Conservation (phyloP, 352 stramenopile species). For the Phytophthora hybrid region DNA sequence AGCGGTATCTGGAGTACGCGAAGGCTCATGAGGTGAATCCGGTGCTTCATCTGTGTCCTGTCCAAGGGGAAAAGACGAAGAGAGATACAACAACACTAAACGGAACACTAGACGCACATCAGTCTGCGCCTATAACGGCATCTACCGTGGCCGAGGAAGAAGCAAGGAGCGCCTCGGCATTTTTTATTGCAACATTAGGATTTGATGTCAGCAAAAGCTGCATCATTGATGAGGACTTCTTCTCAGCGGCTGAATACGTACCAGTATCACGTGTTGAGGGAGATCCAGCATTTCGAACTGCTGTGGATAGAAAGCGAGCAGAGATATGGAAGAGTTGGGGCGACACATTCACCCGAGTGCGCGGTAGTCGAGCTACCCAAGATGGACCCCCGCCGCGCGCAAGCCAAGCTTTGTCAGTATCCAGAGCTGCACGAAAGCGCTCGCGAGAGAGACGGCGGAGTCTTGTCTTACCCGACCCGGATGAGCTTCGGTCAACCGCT, state of each 20-base stretch:
- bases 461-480: slow-evolving; percentile 33
- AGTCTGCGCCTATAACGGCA: not conserved
- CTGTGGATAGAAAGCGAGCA: slow-evolving; percentile 27
- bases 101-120: not conserved
- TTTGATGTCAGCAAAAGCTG: slow-evolving; percentile 53
- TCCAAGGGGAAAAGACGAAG: not conserved
- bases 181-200: slow-evolving; percentile 36
- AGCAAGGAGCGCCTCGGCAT: not conserved
- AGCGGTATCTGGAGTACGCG: slow-evolving; percentile 59
- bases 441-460: slow-evolving; percentile 40
- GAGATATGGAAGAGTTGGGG: slow-evolving; percentile 42
- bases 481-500: slow-evolving; percentile 31
- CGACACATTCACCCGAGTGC: slow-evolving; percentile 11
- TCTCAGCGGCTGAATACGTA: slow-evolving; percentile 20
- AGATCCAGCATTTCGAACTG: slow-evolving; percentile 20
- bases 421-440: slow-evolving; percentile 31
- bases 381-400: not conserved
- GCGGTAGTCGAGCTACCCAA: not conserved
- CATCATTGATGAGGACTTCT: slow-evolving; percentile 52
- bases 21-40: slow-evolving; percentile 42
- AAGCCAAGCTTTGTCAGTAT: not conserved
- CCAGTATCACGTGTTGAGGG: slow-evolving; percentile 16
- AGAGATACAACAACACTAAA: not conserved
- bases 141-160: not conserved
- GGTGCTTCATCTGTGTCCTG: slow-evolving; percentile 46